phyloP scores from a whole-genome alignment of 2,329 filamentous ascomycete genomes.

The Pseudogymnoascus sp. region DNA sequence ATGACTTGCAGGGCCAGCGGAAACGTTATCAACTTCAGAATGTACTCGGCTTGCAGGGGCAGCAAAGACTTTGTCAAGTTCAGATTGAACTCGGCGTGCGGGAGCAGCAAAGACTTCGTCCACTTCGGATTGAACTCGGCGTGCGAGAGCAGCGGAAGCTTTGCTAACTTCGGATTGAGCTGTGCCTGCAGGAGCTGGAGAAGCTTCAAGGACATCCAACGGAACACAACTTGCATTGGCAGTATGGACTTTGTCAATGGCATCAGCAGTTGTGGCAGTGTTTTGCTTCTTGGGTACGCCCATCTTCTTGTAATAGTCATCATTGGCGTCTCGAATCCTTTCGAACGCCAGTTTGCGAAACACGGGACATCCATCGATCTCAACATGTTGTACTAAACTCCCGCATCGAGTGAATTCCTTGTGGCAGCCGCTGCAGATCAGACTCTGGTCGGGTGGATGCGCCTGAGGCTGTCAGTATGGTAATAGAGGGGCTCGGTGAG shows the following conservation, averaged over 20 bases:
- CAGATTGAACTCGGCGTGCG: not conserved
- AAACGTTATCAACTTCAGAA: not conserved
- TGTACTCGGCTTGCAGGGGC: not conserved
- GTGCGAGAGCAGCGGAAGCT: not conserved
- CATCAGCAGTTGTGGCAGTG: not conserved
- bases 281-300: not conserved
- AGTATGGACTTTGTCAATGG: not conserved
- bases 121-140: not conserved
- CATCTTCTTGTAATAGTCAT: not conserved
- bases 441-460: conserved; percentile 20
- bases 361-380: conserved; percentile 17
- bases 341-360: not conserved
- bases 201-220: not conserved
- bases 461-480: conserved; percentile 15
- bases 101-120: not conserved
- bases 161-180: not conserved
- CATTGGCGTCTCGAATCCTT: not conserved
- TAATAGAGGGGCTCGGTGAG: no score
- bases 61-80: not conserved
- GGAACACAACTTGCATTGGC: not conserved
- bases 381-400: conserved; percentile 22
- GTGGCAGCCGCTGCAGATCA: conserved; percentile 20
- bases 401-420: conserved; percentile 22
- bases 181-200: not conserved
- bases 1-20: not conserved